Evolutionary conservation across 2,329 filamentous ascomycete genomes (phyloP), one percentile per base, ranked within the genome.

Genomic region (Sodiomyces alkalinus): DNA sequence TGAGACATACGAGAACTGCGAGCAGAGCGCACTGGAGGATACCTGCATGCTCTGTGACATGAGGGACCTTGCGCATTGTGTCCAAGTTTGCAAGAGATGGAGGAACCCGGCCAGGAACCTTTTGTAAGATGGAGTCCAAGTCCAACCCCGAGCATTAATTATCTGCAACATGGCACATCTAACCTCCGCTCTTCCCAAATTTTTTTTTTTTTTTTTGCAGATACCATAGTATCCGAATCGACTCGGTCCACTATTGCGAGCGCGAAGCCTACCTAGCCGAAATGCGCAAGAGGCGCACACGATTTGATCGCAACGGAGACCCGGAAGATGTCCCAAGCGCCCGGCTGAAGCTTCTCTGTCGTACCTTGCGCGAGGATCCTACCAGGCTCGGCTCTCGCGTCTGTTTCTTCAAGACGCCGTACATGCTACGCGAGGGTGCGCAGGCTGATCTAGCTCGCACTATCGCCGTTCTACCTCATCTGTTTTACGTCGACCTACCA

Each of bases 21-120:
- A 96, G 57, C 69, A 80, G 43, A 82, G 78, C 34, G 73, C 78
- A 39, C 67, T 73, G 27, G 77, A 79, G 40, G 75, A 83, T 55
- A 74, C 74, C 32, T 96, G 87, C 58, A 87, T 90, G 80, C 74
- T 92, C 40, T 96, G 87, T 58, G 83, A 93, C 56, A 67, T 90
- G 60, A 75, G 86, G 40, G 85, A 94, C 52, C 68, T 94, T 31
- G 74, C 83, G 29, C 74, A 82, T 50, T 87, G 81, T 49, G 72
- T 74, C 21, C 64, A 71, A 47, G 80, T 82, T 28, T 81, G 72
- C 49, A 72, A 71, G 43, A 63, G 64, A 42, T 96, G 86, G 86
- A 60, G 63, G 33, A 44, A 46, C n/a, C 44, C 51, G 27, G 68
- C 60, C 25, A 42, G 59, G 23, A 58, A 56, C 33, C 51, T 66